phyloP scores from a whole-genome alignment of 345 rosid species.

The Anastatica hierochuntica region DNA sequence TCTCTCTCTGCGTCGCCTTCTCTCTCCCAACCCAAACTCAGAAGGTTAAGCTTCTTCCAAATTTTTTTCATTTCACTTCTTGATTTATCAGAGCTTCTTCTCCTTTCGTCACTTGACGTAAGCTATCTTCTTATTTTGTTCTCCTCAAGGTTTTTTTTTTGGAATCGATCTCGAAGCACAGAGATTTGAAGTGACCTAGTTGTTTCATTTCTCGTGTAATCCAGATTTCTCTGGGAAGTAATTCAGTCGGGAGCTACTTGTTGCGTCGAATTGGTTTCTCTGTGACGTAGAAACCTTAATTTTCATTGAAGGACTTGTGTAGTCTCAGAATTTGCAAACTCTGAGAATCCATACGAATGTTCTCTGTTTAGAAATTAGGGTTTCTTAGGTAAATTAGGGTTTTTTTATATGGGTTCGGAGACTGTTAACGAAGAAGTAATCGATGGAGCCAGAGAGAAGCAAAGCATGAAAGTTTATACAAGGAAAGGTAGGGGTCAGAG shows the following conservation, averaged over 20 bases:
- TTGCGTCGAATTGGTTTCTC: neutral
- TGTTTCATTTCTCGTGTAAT: constrained; percentile 3
- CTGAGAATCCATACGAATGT: constrained; percentile 12
- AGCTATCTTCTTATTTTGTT: neutral
- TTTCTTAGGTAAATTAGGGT: constrained; percentile 32
- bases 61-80: neutral
- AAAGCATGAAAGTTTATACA: constrained; percentile 63
- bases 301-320: constrained; percentile 2
- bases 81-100: neutral
- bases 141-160: neutral
- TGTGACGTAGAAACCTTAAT: constrained; percentile 9
- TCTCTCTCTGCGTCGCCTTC: constrained; percentile 20
- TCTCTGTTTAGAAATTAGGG: constrained; percentile 38
- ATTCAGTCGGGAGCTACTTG: neutral
- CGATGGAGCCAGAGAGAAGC: constrained; percentile 59
- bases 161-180: constrained; percentile 9
- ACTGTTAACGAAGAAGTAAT: constrained; percentile 53
- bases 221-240: neutral
- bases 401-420: constrained; percentile 90
- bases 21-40: constrained; percentile 21
- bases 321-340: constrained; percentile 2
- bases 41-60: constrained; percentile 14
- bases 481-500: constrained; percentile 47
- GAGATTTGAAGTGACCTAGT: constrained; percentile 15
- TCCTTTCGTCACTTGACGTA: neutral